phyloP scores from a whole-genome alignment of 2,329 filamentous ascomycete genomes.

The Ophiosphaerella korrae region DNA sequence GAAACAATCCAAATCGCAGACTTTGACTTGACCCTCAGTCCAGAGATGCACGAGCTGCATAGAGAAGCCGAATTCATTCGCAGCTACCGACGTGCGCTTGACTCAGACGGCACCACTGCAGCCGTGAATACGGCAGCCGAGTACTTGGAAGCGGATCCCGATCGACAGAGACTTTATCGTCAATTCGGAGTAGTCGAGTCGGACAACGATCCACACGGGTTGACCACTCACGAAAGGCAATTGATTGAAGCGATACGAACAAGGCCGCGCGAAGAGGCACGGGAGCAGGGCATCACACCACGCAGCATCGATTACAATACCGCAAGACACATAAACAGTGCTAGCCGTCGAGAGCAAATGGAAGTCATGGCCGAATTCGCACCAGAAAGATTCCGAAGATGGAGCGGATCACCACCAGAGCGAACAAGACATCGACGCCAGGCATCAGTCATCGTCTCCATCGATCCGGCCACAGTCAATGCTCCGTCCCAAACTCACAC shows the following conservation, averaged over 20 bases:
- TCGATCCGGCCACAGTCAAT: constrained; percentile 33
- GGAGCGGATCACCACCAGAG: constrained; percentile 23
- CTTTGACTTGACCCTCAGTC: constrained; percentile 40
- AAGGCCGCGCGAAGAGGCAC: constrained; percentile 50
- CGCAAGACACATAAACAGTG: constrained; percentile 23
- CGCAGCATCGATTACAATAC: constrained; percentile 52
- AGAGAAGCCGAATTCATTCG: constrained; percentile 53
- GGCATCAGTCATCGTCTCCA: constrained; percentile 48
- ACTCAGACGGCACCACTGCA: constrained; percentile 44
- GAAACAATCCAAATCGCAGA: constrained; percentile 64
- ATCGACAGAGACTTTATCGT: constrained; percentile 38
- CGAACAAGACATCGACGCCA: constrained; percentile 44
- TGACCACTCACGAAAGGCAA: constrained; percentile 53
- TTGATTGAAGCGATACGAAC: constrained; percentile 54
- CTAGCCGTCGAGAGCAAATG: constrained; percentile 26
- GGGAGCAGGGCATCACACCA: constrained; percentile 43
- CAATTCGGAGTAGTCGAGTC: constrained; percentile 46
- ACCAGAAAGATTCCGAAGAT: constrained; percentile 29
- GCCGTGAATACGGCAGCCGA: constrained; percentile 50
- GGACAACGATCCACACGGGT: constrained; percentile 53
- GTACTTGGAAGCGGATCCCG: constrained; percentile 49
- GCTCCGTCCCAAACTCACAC: constrained; percentile 18
- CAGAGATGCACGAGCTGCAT: constrained; percentile 54
- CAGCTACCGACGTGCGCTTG: constrained; percentile 48
- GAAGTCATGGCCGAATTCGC: constrained; percentile 30